These are phyloP conservation scores for Trichoderma polysporum DNA, from an alignment of 2,329 filamentous ascomycete genomes.

Conservation along the genomic window DNA sequence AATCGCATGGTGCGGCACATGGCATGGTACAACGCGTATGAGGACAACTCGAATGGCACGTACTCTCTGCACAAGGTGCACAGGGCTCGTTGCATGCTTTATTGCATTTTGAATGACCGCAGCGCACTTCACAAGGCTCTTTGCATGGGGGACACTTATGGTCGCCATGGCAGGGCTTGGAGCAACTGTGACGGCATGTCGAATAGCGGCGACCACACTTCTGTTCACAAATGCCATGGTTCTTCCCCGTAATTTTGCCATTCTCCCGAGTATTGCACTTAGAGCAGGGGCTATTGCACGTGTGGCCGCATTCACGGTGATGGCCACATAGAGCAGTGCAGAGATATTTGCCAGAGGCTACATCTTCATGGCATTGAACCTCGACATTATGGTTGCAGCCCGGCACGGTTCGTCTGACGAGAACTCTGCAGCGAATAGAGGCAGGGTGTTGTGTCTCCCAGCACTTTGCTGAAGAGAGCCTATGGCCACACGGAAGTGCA, in stretches of 20 bases:
- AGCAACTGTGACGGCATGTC: conserved; percentile 59
- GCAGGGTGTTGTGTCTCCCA: conserved; percentile 45
- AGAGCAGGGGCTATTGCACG: conserved; percentile 50
- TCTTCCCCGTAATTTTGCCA: conserved; percentile 29
- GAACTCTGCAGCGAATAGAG: conserved; percentile 48
- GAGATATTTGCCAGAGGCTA: conserved; percentile 39
- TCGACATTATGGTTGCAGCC: conserved; percentile 55
- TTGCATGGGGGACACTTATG: conserved; percentile 48
- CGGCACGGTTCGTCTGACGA: conserved; percentile 49
- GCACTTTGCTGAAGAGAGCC: conserved; percentile 34
- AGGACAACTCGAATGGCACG: conserved; percentile 55
- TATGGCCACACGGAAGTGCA: conserved; percentile 45
- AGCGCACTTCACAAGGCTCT: conserved; percentile 53
- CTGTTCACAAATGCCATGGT: conserved; percentile 50
- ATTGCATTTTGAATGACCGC: conserved; percentile 56
- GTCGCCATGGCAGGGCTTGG: conserved; percentile 50
- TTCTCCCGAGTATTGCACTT: conserved; percentile 45
- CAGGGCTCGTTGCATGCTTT: conserved; percentile 60
- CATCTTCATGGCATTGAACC: conserved; percentile 51
- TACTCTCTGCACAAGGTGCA: conserved; percentile 55
- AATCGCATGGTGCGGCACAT: conserved; percentile 67
- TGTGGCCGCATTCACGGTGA: conserved; percentile 57
- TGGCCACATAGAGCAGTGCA: conserved; percentile 51
- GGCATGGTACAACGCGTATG: conserved; percentile 54
- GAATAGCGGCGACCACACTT: conserved; percentile 50